Conservation (phyloP, 768 basidiomycete genomes). For the Lyophyllum shimeji region DNA sequence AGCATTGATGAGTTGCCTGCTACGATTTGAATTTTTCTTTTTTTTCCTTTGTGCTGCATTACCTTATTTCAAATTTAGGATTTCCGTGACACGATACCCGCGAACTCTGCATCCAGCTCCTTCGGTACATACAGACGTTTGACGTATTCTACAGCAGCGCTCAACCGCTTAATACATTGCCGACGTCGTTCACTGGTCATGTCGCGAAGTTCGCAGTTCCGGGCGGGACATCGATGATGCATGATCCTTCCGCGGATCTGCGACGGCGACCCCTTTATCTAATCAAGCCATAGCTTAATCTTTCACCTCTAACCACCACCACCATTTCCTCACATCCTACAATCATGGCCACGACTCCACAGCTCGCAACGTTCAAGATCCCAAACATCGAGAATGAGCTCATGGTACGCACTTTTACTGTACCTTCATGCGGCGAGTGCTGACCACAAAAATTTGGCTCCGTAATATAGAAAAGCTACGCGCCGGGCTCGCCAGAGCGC, state of each 20-base stretch:
- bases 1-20: slow-evolving; percentile 51
- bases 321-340: slow-evolving; percentile 12
- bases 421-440: background rate
- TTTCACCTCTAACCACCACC: slow-evolving; percentile 1
- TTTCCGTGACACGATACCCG: no score
- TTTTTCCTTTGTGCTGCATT: background rate
- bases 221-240: background rate
- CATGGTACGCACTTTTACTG: slow-evolving; percentile 55
- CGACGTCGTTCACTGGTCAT: no score
- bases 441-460: background rate
- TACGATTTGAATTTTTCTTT: slow-evolving; percentile 21
- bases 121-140: no score
- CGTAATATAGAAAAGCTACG: slow-evolving; percentile 68
- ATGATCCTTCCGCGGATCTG: slow-evolving; percentile 18
- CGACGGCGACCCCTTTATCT: slow-evolving; percentile 3
- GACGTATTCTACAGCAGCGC: no score
- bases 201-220: background rate
- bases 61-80: no score
- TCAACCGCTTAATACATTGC: no score
- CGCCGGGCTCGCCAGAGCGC: slow-evolving; percentile 77
- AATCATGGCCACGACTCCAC: slow-evolving; percentile 66
- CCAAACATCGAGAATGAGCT: slow-evolving; percentile 91
- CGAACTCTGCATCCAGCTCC: no score
- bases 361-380: slow-evolving; percentile 84
- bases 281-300: slow-evolving; percentile 11